A percentile compares a stretch with the other conserved stretches of the same genome.
Evolutionary conservation across 2,329 filamentous ascomycete species (phyloP).

Genomic region (Chaetomiaceae sp.): DNA sequence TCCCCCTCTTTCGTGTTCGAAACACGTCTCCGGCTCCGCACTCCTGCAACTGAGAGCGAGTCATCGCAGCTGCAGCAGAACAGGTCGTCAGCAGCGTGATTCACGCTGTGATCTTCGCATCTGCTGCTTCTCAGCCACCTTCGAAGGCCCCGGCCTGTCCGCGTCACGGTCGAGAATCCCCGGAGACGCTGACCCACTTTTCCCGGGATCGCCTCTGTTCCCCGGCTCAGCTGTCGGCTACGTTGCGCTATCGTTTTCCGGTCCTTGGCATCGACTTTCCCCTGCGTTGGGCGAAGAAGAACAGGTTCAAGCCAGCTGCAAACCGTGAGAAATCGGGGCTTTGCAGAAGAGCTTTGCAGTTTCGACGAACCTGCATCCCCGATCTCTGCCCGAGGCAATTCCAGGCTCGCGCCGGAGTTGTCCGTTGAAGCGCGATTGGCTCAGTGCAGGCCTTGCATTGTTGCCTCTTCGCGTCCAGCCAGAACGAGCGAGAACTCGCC

Average conservation of each 20-base stretch:
- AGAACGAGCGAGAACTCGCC: no score
- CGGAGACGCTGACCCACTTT: constrained; percentile 14
- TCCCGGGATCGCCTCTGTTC: constrained; percentile 21
- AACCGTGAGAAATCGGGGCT: not conserved
- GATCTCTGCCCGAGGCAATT: constrained; percentile 10
- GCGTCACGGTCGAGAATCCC: constrained; percentile 4
- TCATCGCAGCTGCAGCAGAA: constrained; percentile 10
- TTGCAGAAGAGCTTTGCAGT: not conserved
- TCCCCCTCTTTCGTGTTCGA: constrained; percentile 8
- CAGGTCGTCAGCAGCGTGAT: constrained; percentile 8
- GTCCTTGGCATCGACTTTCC: not conserved
- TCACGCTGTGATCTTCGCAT: constrained; percentile 12
- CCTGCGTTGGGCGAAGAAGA: constrained; percentile 2
- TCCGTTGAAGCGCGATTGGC: constrained; percentile 19
- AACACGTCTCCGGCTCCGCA: constrained; percentile 10
- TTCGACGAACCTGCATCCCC: not conserved
- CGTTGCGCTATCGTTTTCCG: not conserved
- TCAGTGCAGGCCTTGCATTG: constrained; percentile 11
- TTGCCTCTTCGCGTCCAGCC: constrained; percentile 16
- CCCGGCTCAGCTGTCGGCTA: constrained; percentile 4
- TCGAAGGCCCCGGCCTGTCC: constrained; percentile 6
- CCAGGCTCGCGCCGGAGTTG: constrained; percentile 18
- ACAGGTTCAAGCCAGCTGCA: not conserved
- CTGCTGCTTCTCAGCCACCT: constrained; percentile 15
- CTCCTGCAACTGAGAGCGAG: constrained; percentile 4